A percentile compares a stretch with the other conserved stretches of the same genome.
These are phyloP conservation scores for Yamadazyma atlantica DNA, from an alignment of 1,139 yeast genomes.

Conservation along the genomic window DNA sequence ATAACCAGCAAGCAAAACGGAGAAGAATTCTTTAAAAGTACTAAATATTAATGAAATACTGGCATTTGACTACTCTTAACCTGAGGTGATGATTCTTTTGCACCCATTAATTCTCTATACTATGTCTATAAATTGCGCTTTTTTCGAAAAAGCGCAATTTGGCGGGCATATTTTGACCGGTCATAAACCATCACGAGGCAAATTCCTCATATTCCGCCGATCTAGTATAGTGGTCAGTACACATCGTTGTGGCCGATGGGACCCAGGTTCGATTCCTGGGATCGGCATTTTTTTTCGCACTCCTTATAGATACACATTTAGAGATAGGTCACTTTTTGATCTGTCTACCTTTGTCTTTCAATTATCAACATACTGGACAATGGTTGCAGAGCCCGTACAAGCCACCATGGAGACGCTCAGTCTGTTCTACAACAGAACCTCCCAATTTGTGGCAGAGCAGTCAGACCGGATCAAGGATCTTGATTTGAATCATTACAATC, in stretches of 20 bases:
- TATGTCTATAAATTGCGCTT: no score
- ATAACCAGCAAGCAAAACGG: no score
- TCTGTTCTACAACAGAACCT: conserved; percentile 23
- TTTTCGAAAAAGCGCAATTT: no score
- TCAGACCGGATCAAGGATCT: conserved; percentile 8
- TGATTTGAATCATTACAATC: conserved; percentile 8
- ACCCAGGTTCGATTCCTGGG: conserved; percentile 62
- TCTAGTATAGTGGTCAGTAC: conserved; percentile 56
- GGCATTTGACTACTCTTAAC: no score
- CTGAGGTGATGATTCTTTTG: no score
- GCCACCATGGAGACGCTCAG: conserved; percentile 36
- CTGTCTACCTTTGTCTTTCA: not conserved
- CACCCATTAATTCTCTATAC: no score
- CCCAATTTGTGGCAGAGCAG: conserved; percentile 20
- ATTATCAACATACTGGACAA: no score
- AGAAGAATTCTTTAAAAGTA: no score
- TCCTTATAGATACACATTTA: not conserved
- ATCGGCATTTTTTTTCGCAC: conserved; percentile 37
- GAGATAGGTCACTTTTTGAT: no score
- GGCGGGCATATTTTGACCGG: no score
- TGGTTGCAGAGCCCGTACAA: conserved; percentile 51
- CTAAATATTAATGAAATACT: no score
- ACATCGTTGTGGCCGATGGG: conserved; percentile 56
- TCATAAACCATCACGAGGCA: no score
- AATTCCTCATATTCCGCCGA: conserved; percentile 26